A percentile compares a stretch with the other conserved stretches of the same genome.
phyloP scores from a whole-genome alignment of 2,329 filamentous ascomycete species.

The Claviceps sp. region DNA sequence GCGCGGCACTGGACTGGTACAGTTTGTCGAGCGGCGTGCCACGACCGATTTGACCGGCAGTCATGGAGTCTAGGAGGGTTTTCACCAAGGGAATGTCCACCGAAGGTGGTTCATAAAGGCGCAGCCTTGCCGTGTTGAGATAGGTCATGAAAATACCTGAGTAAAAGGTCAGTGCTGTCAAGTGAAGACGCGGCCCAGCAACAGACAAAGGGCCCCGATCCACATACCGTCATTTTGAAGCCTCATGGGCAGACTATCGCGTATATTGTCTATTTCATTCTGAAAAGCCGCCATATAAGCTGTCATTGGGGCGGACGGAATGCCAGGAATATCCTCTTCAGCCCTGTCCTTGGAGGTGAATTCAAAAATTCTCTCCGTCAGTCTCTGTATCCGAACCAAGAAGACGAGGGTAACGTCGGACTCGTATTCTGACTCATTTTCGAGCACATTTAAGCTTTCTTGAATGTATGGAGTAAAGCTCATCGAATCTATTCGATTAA shows the following conservation, averaged over 20 bases:
- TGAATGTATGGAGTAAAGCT: constrained; percentile 39
- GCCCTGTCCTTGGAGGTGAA: constrained; percentile 23
- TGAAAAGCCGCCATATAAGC: constrained; percentile 34
- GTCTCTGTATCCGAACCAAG: constrained; percentile 33
- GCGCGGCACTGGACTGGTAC: constrained; percentile 32
- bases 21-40: constrained; percentile 35
- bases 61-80: constrained; percentile 29
- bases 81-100: constrained; percentile 27
- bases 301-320: constrained; percentile 27
- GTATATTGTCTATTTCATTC: constrained; percentile 29
- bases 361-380: constrained; percentile 36
- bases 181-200: background rate
- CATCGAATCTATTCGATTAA: constrained; percentile 32
- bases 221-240: constrained; percentile 26
- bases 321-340: constrained; percentile 19
- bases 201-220: background rate
- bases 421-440: constrained; percentile 29
- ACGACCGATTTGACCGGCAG: constrained; percentile 21
- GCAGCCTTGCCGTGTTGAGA: constrained; percentile 26
- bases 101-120: constrained; percentile 34
- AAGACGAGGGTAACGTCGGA: constrained; percentile 33
- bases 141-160: constrained; percentile 12
- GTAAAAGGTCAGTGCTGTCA: background rate
- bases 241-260: constrained; percentile 19
- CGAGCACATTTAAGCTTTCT: constrained; percentile 33